Evolutionary conservation across 176 grass and related monocot species (phyloP).

Genomic region (Cenchrus americanus): DNA sequence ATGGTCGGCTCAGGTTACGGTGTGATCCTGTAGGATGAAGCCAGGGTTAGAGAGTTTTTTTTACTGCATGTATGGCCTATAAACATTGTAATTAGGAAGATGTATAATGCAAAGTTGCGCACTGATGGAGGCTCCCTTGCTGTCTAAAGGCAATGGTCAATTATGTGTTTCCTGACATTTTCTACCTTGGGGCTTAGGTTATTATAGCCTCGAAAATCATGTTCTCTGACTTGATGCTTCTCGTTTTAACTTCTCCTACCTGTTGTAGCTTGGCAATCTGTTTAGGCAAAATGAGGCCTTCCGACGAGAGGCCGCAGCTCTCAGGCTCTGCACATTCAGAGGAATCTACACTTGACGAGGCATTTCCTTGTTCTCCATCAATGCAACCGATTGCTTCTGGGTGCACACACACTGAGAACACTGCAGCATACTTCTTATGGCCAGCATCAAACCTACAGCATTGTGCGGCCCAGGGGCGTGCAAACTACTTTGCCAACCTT

Average conservation of each 20-base stretch:
- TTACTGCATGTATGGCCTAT: too few relatives aligned
- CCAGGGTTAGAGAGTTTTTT: too few relatives aligned
- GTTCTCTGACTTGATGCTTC: constrained; percentile 44
- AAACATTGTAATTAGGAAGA: too few relatives aligned
- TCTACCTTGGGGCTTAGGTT: background rate
- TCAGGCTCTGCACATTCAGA: constrained; percentile 64
- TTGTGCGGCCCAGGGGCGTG: constrained; percentile 87
- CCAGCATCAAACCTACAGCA: constrained; percentile 80
- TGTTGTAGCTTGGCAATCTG: constrained; percentile 26
- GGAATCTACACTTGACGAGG: constrained; percentile 74
- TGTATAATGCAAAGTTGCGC: too few relatives aligned
- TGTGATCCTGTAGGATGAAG: too few relatives aligned
- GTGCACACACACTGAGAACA: constrained; percentile 73
- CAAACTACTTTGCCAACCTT: constrained; percentile 99
- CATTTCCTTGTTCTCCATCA: constrained; percentile 63
- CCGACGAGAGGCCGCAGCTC: constrained; percentile 53
- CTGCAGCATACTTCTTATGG: constrained; percentile 96
- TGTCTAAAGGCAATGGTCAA: background rate
- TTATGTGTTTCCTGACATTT: constrained; percentile 20
- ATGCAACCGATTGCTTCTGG: constrained; percentile 86
- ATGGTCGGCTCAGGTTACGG: too few relatives aligned
- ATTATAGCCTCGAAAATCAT: constrained; percentile 30
- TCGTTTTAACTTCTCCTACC: constrained; percentile 41
- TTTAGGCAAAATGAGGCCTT: constrained; percentile 60
- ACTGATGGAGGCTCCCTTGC: background rate